Evolutionary conservation across 176 grass and related monocot genomes (phyloP).

Genomic region (Bonia amplexicaulis): DNA sequence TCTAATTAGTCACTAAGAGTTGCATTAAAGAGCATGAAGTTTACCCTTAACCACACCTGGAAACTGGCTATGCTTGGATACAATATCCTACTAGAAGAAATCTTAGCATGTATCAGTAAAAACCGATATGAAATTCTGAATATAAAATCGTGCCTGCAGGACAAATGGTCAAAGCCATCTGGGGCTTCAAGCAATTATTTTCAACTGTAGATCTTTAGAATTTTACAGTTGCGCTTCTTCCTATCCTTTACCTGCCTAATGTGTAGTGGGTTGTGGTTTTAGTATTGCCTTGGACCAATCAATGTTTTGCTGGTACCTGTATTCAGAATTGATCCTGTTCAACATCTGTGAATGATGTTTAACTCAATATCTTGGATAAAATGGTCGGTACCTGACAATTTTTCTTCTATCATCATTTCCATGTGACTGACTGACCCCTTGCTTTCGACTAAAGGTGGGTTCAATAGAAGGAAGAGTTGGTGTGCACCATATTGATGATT

Average conservation of each 20-base stretch:
- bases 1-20: neutral
- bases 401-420: neutral
- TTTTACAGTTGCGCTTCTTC: neutral
- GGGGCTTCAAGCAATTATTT: slow-evolving; percentile 1
- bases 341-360: neutral
- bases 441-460: slow-evolving; percentile 60
- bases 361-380: slow-evolving; percentile 5
- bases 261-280: neutral
- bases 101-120: slow-evolving; percentile 3
- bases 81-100: neutral
- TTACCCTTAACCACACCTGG: neutral
- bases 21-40: neutral
- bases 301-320: neutral
- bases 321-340: neutral
- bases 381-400: neutral
- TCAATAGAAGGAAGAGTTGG: slow-evolving; percentile 97
- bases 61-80: neutral
- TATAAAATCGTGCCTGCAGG: neutral
- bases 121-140: neutral
- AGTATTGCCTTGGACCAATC: neutral
- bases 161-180: neutral
- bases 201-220: neutral
- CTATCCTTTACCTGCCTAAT: neutral
- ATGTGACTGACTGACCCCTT: slow-evolving; percentile 12
- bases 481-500: slow-evolving; percentile 91